Conservation (phyloP, 2,329 filamentous ascomycete species). For the Microdochium nivale region DNA sequence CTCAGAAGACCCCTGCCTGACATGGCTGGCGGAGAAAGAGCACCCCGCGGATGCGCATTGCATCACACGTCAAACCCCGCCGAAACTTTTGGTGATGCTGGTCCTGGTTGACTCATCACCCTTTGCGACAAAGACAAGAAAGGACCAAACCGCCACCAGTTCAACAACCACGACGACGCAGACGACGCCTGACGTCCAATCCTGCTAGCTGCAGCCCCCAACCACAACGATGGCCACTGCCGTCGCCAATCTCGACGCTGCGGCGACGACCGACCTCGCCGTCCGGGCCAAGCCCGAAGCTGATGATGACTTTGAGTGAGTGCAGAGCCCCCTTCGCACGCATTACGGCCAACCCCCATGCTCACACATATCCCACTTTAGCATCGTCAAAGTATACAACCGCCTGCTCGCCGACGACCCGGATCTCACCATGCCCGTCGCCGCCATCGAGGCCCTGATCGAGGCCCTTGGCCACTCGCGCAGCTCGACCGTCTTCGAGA, state of each 20-base stretch:
- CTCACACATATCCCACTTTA: constrained; percentile 10
- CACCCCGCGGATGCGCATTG: neutral
- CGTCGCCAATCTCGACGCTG: neutral
- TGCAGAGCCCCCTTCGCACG: neutral
- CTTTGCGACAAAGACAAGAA: neutral
- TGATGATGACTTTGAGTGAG: neutral
- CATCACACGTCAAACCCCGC: neutral
- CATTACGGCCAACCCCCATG: neutral
- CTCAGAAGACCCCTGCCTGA: no score
- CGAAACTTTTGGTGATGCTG: neutral
- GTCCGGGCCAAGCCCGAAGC: neutral
- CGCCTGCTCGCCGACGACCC: constrained; percentile 55
- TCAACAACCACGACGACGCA: no score
- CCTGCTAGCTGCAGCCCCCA: neutral
- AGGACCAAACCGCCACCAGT: neutral
- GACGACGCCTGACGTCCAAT: no score
- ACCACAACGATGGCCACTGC: neutral
- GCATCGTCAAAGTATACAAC: constrained; percentile 48
- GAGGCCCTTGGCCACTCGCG: constrained; percentile 72
- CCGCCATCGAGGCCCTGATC: constrained; percentile 87
- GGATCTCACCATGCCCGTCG: constrained; percentile 90
- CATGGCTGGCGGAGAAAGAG: no score
- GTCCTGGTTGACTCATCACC: neutral
- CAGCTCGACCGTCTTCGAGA: constrained; percentile 86
- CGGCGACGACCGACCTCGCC: neutral